Conservation (phyloP, 495 filamentous ascomycete genomes). For the Aspergillus leporis region DNA sequence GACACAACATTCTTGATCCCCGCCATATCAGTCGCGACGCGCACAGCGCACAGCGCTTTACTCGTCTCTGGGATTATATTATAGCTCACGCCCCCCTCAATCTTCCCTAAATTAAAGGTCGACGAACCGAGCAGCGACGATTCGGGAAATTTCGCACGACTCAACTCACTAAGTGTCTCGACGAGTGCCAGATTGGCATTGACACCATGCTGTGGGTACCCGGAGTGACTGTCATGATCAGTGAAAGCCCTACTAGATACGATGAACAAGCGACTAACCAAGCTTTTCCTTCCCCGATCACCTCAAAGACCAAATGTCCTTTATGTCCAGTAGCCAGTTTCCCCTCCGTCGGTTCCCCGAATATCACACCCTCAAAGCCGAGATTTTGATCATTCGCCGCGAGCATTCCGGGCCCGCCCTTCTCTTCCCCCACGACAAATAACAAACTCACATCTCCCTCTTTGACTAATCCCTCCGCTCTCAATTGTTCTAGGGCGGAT, state of each 20-base stretch:
- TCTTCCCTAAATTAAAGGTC: slow-evolving; percentile 23
- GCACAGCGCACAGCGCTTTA: slow-evolving; percentile 24
- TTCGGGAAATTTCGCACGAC: slow-evolving; percentile 21
- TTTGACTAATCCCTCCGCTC: slow-evolving; percentile 16
- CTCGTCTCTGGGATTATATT: slow-evolving; percentile 23
- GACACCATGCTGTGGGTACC: slow-evolving; percentile 75
- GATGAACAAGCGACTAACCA: slow-evolving; percentile 41
- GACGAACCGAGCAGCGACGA: slow-evolving; percentile 20
- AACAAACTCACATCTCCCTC: slow-evolving; percentile 58
- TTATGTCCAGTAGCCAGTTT: slow-evolving; percentile 81
- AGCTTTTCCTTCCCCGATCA: slow-evolving; percentile 58
- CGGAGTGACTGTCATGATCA: slow-evolving; percentile 53
- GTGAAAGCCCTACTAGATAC: neutral
- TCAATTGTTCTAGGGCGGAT: slow-evolving; percentile 48
- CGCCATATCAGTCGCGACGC: slow-evolving; percentile 22
- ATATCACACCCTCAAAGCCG: slow-evolving; percentile 58
- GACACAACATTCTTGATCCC: slow-evolving; percentile 19
- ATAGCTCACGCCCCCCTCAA: slow-evolving; percentile 23
- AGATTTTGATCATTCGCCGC: slow-evolving; percentile 31
- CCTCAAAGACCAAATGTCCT: slow-evolving; percentile 57
- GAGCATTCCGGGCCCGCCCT: slow-evolving; percentile 71
- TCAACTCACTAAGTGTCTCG: slow-evolving; percentile 56
- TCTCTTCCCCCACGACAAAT: slow-evolving; percentile 82
- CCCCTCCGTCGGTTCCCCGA: slow-evolving; percentile 78
- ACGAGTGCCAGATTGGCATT: slow-evolving; percentile 69